Base-by-base conservation (phyloP, 345 rosid species). In the Pugionium cornutum region DNA sequence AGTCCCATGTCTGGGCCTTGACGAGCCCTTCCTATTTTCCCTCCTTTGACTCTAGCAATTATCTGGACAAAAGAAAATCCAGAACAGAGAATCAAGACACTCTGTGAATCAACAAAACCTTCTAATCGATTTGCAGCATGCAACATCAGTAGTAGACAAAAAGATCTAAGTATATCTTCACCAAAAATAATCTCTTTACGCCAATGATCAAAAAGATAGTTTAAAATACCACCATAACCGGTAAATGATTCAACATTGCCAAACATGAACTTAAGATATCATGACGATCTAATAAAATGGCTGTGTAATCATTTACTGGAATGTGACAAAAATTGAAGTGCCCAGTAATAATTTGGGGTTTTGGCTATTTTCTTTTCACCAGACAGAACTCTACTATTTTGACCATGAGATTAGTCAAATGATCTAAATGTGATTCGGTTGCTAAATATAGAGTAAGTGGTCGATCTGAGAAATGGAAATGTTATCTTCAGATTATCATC, bases 1-100 rank as follows among this genome's bases (percentile, higher is more conserved):
- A 91, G 49, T 49, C 96, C 96, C 62, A 91, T 64, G 60, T 91
- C 96, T 85, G 86, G 78, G 0, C 98, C 98, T 4, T 47, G 73
- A 53, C 44, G 66, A 0, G 96, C 75, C 64, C 83, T 86, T 52
- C 95, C 88, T 25, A 87, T 84, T 44, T 79, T 83, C 36, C 98
- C 96, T 27, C 96, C 96, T 67, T 85, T 56, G 1, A 96, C 85
- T 64, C 88, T 79, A 66, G 91, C 80, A 77, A 92, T 45, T 3
- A 92, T 82, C 98, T 91, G 74, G 0, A 1, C 8, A 4, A 6
- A 35, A 49, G 43, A 29, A 41, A 8, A 4, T 60, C 6, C n/a
- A 56, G 7, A 47, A 56, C 32, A 56, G 33, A 29, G 11, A 44
- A 8, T 1, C 30, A 43, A 40, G 52, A 51, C 60, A 50, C 48